Evolutionary conservation across 108 stramenopile species (phyloP), one percentile per base, ranked within the genome.

Genomic region (Nannochloropsis granulata): DNA sequence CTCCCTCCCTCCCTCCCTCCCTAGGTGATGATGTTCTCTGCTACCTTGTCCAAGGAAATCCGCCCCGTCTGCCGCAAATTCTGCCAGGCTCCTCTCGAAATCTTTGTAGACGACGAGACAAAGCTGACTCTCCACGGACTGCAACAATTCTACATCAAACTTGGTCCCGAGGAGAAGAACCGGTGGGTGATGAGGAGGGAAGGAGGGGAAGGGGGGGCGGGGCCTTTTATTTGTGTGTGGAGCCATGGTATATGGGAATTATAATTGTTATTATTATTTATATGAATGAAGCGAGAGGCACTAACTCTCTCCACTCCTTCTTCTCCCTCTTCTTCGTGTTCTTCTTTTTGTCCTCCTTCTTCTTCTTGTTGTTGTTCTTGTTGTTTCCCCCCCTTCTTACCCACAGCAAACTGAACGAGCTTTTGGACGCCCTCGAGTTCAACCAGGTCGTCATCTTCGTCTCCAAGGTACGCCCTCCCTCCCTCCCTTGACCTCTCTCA

Each of bases 361-460:
- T 14, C 12, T 14, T 14, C 45, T 46, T 46, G 13, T 14, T 14
- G 45, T 46, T 12, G 13, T 46, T 14, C 14, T 46, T 46, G 45
- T 43, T 14, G 45, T 46, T n/a, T n/a, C n/a, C n/a, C n/a, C n/a
- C n/a, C n/a, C n/a, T n/a, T n/a, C 45, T 14, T 46, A 12, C 45
- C 14, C 14, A 46, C 45, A 46, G 89, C 86, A 99, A 99, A 92
- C 91, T 99, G 80, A 98, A 95, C 86, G 97, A 99, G 83, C 92
- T 99, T 43, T 92, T 99, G 83, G 99, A 99, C 92, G 94, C 95
- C 24, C 91, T 99, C 23, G 97, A 99, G 89, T 99, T 99, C 93
- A 99, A 99, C 89, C 98, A 99, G 91, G 97, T 98, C 82, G 97
- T 99, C 83, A 99, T 99, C 90, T 99, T 99, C 87, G 96, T 97